Conservation (phyloP, 2,329 filamentous ascomycete genomes). For the Aspergillus sp. region DNA sequence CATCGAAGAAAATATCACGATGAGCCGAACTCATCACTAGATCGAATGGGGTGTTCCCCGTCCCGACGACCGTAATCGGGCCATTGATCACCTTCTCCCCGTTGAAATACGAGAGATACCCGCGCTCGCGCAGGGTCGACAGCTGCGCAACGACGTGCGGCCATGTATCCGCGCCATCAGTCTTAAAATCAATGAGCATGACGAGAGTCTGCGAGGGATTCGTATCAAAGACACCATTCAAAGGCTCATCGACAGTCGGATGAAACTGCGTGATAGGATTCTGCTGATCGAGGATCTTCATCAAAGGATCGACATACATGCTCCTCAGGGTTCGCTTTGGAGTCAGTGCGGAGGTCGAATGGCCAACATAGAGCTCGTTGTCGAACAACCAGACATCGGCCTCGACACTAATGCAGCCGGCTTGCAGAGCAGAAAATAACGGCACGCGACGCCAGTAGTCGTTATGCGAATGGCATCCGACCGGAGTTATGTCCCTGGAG, state of each 20-base stretch:
- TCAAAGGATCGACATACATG: constrained; percentile 46
- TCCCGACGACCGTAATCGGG: constrained; percentile 45
- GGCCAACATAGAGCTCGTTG: constrained; percentile 47
- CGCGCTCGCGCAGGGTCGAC: constrained; percentile 37
- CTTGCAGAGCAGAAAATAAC: constrained; percentile 46
- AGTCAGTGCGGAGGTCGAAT: constrained; percentile 40
- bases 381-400: constrained; percentile 49
- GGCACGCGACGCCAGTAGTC: constrained; percentile 50
- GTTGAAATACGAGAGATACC: constrained; percentile 44
- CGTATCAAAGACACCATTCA: constrained; percentile 44
- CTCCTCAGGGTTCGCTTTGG: constrained; percentile 39
- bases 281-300: constrained; percentile 40
- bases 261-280: constrained; percentile 37
- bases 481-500: constrained; percentile 41
- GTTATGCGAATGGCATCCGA: constrained; percentile 49
- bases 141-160: constrained; percentile 35
- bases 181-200: constrained; percentile 46
- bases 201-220: constrained; percentile 41
- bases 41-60: constrained; percentile 45
- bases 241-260: constrained; percentile 15
- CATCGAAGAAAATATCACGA: constrained; percentile 49
- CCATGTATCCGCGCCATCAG: constrained; percentile 29
- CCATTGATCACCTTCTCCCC: constrained; percentile 33
- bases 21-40: constrained; percentile 39
- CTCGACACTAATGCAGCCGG: constrained; percentile 48